Evolutionary conservation across 345 rosid genomes (phyloP).

Genomic region (Eucalyptus curtisii): DNA sequence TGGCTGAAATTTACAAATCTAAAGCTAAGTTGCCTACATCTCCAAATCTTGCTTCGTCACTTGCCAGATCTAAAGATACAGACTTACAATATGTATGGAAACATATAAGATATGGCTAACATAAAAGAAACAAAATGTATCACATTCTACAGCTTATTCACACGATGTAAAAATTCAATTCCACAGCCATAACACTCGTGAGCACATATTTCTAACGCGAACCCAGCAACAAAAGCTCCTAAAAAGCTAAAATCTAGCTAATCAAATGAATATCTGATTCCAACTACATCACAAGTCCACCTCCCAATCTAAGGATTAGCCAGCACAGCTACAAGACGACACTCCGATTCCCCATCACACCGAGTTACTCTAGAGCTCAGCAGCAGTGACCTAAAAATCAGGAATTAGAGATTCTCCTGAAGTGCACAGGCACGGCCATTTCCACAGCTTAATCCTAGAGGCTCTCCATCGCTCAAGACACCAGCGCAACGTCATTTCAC

Average conservation of each 20-base stretch:
- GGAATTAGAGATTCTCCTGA: not conserved
- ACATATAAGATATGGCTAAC: not conserved
- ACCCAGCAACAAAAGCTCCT: not conserved
- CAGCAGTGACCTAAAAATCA: not conserved
- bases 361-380: not conserved
- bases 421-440: not conserved
- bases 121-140: not conserved
- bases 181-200: not conserved
- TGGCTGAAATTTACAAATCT: not conserved
- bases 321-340: not conserved
- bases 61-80: not conserved
- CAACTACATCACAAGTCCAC: not conserved
- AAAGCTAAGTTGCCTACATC: not conserved
- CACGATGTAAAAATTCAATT: not conserved
- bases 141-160: not conserved
- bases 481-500: not conserved
- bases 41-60: not conserved
- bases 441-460: not conserved
- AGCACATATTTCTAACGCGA: fast-evolving
- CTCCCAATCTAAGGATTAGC: not conserved
- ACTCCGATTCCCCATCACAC: not conserved
- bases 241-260: not conserved
- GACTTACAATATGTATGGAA: not conserved
- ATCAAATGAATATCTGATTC: not conserved
- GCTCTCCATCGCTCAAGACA: not conserved